A percentile compares a stretch with the other conserved stretches of the same genome.
Conservation (phyloP, 257 asterid species). For the Scutellaria galericulata region DNA sequence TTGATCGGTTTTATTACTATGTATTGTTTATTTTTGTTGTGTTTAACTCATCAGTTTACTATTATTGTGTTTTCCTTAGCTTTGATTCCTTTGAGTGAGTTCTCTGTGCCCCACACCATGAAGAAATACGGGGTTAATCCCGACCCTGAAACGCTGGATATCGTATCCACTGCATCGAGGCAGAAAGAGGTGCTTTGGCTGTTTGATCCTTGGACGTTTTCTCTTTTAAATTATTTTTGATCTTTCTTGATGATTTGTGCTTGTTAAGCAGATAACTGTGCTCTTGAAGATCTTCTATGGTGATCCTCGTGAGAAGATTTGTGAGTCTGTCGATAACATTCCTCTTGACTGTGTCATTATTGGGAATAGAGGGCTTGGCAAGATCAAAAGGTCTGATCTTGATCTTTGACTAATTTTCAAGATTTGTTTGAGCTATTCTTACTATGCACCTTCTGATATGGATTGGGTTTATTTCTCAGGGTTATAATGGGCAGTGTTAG, state of each 20-base stretch:
- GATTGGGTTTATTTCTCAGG: conserved; percentile 50
- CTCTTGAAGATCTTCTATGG: conserved; percentile 86
- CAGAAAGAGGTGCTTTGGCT: conserved; percentile 64
- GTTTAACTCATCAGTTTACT: no score
- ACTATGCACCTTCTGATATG: not conserved
- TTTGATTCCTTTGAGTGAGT: conserved; percentile 73
- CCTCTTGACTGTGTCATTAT: conserved; percentile 76
- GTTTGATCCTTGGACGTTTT: not conserved
- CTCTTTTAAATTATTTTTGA: not conserved
- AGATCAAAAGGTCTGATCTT: conserved; percentile 66
- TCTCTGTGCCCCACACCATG: conserved; percentile 56
- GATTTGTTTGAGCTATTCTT: no score
- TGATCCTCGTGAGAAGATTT: conserved; percentile 90
- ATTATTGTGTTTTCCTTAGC: conserved; percentile 51
- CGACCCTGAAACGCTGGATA: conserved; percentile 77
- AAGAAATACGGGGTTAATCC: conserved; percentile 74
- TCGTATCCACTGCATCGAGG: conserved; percentile 60
- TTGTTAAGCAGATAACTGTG: conserved; percentile 58
- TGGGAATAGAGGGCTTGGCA: conserved; percentile 95
- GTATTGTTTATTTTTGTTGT: not conserved
- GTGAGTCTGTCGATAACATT: conserved; percentile 66
- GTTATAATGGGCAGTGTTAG: conserved; percentile 93
- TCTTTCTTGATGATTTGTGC: conserved; percentile 15
- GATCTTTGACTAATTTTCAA: not conserved
- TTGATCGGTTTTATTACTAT: not conserved